These are phyloP conservation scores for Davidsoniella neocaledoniae DNA, from an alignment of 2,329 filamentous ascomycete species.

Conservation along the genomic window DNA sequence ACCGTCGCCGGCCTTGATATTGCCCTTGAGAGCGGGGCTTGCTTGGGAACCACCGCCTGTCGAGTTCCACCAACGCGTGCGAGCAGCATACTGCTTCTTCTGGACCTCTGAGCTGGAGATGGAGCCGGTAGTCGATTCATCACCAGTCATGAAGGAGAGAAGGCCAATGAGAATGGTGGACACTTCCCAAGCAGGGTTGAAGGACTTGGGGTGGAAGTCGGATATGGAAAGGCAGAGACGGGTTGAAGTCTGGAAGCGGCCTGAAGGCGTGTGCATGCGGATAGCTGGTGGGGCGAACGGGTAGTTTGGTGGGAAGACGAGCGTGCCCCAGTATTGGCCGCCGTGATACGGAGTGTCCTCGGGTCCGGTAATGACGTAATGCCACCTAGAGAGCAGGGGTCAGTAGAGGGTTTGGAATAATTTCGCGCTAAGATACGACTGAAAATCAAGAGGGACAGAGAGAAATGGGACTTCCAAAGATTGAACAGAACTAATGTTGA, in stretches of 20 bases:
- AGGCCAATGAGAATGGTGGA: slow-evolving; percentile 90
- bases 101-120: slow-evolving; percentile 63
- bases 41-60: slow-evolving; percentile 68
- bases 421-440: slow-evolving; percentile 10
- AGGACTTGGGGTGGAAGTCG: slow-evolving; percentile 94
- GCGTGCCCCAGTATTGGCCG: slow-evolving; percentile 95
- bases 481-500: neutral
- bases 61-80: slow-evolving; percentile 90
- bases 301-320: slow-evolving; percentile 91
- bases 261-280: slow-evolving; percentile 95
- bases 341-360: slow-evolving; percentile 85
- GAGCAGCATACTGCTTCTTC: slow-evolving; percentile 57
- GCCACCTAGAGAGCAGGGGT: slow-evolving; percentile 43
- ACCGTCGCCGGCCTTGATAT: slow-evolving; percentile 82
- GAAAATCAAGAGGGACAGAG: neutral
- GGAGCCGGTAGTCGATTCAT: slow-evolving; percentile 95
- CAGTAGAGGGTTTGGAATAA: slow-evolving; percentile 10
- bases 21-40: slow-evolving; percentile 46
- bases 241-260: slow-evolving; percentile 84
- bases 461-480: neutral
- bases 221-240: slow-evolving; percentile 89
- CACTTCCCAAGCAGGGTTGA: slow-evolving; percentile 97
- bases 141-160: slow-evolving; percentile 93
- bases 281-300: slow-evolving; percentile 94
- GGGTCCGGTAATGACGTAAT: slow-evolving; percentile 89